Evolutionary conservation across 768 basidiomycete species (phyloP).

Genomic region (Amanita exitialis): DNA sequence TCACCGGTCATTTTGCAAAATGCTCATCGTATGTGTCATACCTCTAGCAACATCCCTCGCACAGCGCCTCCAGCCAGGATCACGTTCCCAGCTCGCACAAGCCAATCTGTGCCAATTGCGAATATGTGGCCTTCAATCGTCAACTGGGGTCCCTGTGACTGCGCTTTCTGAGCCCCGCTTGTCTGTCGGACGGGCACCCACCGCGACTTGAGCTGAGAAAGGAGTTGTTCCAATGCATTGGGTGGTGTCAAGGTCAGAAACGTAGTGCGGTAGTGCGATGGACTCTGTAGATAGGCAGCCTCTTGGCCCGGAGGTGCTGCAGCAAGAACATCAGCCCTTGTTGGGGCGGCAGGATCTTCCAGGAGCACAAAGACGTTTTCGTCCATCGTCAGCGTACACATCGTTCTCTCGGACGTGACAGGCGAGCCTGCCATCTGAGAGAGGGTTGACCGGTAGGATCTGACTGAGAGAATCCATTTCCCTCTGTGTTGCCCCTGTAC

Average conservation of each 20-base stretch:
- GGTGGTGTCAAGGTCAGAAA: slow-evolving; percentile 70
- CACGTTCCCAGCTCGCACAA: slow-evolving; percentile 74
- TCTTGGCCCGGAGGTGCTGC: slow-evolving; percentile 34
- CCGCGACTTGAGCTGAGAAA: slow-evolving; percentile 63
- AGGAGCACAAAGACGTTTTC: slow-evolving; percentile 73
- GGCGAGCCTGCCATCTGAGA: slow-evolving; percentile 42
- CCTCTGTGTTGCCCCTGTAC: slow-evolving; percentile 48
- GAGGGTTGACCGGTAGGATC: slow-evolving; percentile 68
- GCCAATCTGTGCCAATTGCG: slow-evolving; percentile 72
- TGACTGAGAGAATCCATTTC: slow-evolving; percentile 60
- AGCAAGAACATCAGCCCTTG: slow-evolving; percentile 47
- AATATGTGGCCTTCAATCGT: slow-evolving; percentile 66
- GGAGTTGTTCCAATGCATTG: slow-evolving; percentile 63
- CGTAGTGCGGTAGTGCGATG: slow-evolving; percentile 66
- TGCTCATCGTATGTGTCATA: slow-evolving; percentile 18
- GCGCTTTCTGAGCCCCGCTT: slow-evolving; percentile 31
- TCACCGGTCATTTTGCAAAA: slow-evolving; percentile 3
- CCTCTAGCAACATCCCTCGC: slow-evolving; percentile 83
- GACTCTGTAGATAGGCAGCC: slow-evolving; percentile 31
- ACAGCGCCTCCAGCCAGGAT: slow-evolving; percentile 62
- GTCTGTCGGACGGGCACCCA: slow-evolving; percentile 65
- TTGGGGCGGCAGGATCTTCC: slow-evolving; percentile 68
- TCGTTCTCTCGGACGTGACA: slow-evolving; percentile 50
- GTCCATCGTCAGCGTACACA: slow-evolving; percentile 72
- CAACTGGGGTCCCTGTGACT: slow-evolving; percentile 50